These are phyloP conservation scores for Bryoerythrophyllum caledonicum DNA, from an alignment of 225 moss, liverwort and hornwort species.

Conservation along the genomic window DNA sequence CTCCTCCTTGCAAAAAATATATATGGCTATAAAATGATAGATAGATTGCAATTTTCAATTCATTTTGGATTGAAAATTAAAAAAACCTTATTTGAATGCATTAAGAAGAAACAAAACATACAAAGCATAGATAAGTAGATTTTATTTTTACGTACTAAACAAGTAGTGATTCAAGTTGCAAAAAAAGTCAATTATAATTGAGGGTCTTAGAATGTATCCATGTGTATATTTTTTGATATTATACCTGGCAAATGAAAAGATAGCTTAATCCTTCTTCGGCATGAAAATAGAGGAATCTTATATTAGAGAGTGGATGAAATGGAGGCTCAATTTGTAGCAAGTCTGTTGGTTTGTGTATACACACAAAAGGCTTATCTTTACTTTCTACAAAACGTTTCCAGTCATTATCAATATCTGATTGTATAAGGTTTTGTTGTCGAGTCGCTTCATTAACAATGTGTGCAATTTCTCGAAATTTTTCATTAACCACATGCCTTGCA, in stretches of 20 bases:
- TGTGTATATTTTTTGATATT: too few species aligned
- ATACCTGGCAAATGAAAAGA: slow-evolving; percentile 58
- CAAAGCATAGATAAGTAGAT: not conserved
- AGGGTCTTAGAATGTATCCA: not conserved
- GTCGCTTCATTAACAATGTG: slow-evolving; percentile 15
- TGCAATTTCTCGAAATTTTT: slow-evolving; percentile 2
- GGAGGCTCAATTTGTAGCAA: slow-evolving; percentile 53
- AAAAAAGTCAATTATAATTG: not conserved
- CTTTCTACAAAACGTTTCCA: slow-evolving; percentile 54
- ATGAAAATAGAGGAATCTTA: slow-evolving; percentile 54
- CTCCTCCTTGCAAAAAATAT: too few species aligned
- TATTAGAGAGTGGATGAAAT: slow-evolving; percentile 37
- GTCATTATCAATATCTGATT: slow-evolving; percentile 41
- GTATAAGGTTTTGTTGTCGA: slow-evolving; percentile 30
- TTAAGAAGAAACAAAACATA: too few species aligned
- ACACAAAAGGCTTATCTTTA: slow-evolving; percentile 48
- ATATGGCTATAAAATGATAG: not conserved
- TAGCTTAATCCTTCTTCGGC: slow-evolving; percentile 71
- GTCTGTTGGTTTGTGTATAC: slow-evolving; percentile 57
- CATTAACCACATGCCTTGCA: slow-evolving; percentile 39
- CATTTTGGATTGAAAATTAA: not conserved
- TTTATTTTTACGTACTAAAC: not conserved
- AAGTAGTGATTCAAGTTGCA: not conserved
- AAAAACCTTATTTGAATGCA: not conserved
- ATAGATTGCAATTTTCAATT: not conserved